phyloP scores from a whole-genome alignment of 2,329 filamentous ascomycete species.

The Penicillium sp. region DNA sequence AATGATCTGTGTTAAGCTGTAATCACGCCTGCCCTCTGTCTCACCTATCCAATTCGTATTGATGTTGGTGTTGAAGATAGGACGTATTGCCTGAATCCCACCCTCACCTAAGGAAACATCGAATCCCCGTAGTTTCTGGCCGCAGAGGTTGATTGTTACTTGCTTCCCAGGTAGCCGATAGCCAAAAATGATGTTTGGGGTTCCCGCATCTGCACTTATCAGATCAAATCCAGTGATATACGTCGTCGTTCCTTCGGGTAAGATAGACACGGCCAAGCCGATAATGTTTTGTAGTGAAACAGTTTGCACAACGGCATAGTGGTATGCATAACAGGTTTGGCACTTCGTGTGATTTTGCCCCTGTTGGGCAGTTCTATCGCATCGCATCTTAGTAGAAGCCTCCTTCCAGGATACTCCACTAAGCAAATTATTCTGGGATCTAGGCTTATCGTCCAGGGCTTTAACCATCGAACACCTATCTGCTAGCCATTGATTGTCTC shows the following conservation, averaged over 20 bases:
- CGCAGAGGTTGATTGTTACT: neutral
- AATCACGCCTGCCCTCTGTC: neutral
- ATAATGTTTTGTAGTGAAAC: neutral
- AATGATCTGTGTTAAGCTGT: neutral
- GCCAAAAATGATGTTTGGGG: constrained; percentile 1
- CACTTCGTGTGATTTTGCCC: neutral
- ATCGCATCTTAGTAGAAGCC: neutral
- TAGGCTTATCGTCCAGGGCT: neutral
- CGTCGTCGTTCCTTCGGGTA: constrained; percentile 1
- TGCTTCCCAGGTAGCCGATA: constrained; percentile 4
- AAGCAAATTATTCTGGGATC: neutral
- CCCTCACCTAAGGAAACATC: neutral
- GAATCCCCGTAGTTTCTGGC: constrained; percentile 2
- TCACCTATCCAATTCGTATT: constrained; percentile 4
- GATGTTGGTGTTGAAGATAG: neutral
- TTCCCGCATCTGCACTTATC: neutral
- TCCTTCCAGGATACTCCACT: neutral
- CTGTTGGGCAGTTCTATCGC: neutral
- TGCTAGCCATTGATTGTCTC: constrained; percentile 4
- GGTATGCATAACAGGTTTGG: neutral
- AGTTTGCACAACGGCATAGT: neutral
- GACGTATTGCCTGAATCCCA: constrained; percentile 1
- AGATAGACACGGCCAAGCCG: constrained; percentile 2
- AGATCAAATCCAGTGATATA: constrained; percentile 8
- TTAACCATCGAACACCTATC: constrained; percentile 4